A percentile compares a stretch with the other conserved stretches of the same genome.
phyloP scores from a whole-genome alignment of 2,329 filamentous ascomycete genomes.

The Fusarium metavorans region DNA sequence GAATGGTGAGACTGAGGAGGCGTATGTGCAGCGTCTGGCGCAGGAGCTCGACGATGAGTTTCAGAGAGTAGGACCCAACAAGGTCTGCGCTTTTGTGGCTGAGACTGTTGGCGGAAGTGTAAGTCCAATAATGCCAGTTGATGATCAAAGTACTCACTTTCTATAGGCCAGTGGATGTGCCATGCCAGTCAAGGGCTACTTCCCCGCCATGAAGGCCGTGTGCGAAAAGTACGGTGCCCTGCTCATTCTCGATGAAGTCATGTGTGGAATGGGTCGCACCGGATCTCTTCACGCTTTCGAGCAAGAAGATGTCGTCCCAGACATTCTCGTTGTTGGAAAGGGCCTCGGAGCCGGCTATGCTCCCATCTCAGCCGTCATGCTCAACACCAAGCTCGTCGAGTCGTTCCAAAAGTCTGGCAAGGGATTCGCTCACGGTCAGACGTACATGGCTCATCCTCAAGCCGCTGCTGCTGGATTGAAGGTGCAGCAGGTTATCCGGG shows the following conservation, averaged over 20 bases:
- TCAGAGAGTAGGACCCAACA: constrained; percentile 57
- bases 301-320: constrained; percentile 67
- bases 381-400: constrained; percentile 28
- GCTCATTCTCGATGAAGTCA: constrained; percentile 71
- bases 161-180: constrained; percentile 35
- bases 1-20: constrained; percentile 51
- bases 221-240: constrained; percentile 68
- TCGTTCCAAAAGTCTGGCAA: constrained; percentile 30
- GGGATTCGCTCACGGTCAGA: constrained; percentile 27
- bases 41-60: constrained; percentile 63
- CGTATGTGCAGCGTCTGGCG: constrained; percentile 55
- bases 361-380: constrained; percentile 29
- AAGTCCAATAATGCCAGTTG: not conserved
- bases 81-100: constrained; percentile 61
- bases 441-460: constrained; percentile 34
- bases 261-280: constrained; percentile 75
- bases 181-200: constrained; percentile 58
- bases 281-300: constrained; percentile 74
- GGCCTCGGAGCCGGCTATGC: constrained; percentile 61
- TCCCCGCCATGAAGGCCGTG: constrained; percentile 63
- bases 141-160: not conserved
- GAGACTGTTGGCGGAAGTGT: constrained; percentile 57
- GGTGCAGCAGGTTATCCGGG: constrained; percentile 32
- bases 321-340: constrained; percentile 76
- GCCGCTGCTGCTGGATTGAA: constrained; percentile 25